phyloP scores from a whole-genome alignment of 495 filamentous ascomycete genomes.

The Poronia punctata region DNA sequence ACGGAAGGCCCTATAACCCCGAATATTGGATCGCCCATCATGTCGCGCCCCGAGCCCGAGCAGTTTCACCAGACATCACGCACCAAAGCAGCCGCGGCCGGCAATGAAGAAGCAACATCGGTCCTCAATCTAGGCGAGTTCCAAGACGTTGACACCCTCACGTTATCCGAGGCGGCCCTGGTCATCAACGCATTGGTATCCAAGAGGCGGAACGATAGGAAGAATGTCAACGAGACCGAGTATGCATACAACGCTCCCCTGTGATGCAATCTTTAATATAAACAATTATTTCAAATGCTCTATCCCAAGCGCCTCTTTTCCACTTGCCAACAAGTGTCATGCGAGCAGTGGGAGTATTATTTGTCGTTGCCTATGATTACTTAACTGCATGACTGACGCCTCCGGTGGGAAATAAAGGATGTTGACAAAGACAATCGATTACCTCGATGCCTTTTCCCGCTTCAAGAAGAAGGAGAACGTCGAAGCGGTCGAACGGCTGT shows the following conservation, averaged over 20 bases:
- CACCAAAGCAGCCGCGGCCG: conserved; percentile 61
- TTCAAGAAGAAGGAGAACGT: conserved; percentile 94
- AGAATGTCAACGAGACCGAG: conserved; percentile 62
- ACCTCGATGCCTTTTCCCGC: conserved; percentile 85
- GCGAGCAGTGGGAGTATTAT: too few species aligned
- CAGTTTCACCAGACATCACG: conserved; percentile 53
- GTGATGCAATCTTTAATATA: too few species aligned
- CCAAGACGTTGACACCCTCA: conserved; percentile 77
- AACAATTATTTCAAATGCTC: too few species aligned
- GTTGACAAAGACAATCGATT: conserved; percentile 79
- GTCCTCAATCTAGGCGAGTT: conserved; percentile 88
- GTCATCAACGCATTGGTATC: conserved; percentile 82
- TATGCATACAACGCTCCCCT: conserved; percentile 23
- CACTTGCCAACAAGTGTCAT: neutral
- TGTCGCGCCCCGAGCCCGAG: conserved; percentile 16
- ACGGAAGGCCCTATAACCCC: neutral
- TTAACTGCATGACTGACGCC: too few species aligned
- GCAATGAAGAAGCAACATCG: conserved; percentile 80
- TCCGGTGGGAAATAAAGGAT: conserved; percentile 35
- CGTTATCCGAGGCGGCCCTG: conserved; percentile 82
- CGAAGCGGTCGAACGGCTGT: conserved; percentile 77
- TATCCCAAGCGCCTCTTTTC: neutral
- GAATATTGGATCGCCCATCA: conserved; percentile 1
- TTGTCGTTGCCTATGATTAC: too few species aligned
- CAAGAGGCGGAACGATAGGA: conserved; percentile 57